A percentile compares a stretch with the other conserved stretches of the same genome.
Evolutionary conservation across 805 yeast species (phyloP).

Genomic region (Limtongia smithiae): DNA sequence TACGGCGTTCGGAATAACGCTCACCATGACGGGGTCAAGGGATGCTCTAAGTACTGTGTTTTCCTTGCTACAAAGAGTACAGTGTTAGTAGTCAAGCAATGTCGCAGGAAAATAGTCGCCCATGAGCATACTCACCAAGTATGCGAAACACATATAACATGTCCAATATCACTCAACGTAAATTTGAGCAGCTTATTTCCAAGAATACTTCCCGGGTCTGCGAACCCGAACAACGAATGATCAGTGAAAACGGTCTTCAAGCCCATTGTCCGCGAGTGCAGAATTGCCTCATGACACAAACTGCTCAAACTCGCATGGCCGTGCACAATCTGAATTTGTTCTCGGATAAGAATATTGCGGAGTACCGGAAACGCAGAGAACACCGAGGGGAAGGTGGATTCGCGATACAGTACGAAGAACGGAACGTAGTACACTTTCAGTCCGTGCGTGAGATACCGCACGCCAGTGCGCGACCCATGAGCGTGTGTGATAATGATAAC

Average conservation of each 20-base stretch:
- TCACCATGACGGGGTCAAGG: slow-evolving; percentile 68
- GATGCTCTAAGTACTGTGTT: slow-evolving; percentile 87
- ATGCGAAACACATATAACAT: slow-evolving; percentile 93
- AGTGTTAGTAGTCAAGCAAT: too few relatives aligned
- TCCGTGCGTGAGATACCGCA: slow-evolving; percentile 82
- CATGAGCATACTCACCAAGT: slow-evolving; percentile 45
- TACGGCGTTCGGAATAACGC: slow-evolving; percentile 98
- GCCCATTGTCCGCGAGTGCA: slow-evolving; percentile 94
- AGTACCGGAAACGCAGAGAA: slow-evolving; percentile 83
- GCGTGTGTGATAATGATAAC: slow-evolving; percentile 77
- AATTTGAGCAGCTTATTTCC: slow-evolving; percentile 85
- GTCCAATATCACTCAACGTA: slow-evolving; percentile 80
- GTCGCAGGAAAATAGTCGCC: background rate
- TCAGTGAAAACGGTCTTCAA: slow-evolving; percentile 88
- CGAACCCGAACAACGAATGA: slow-evolving; percentile 92
- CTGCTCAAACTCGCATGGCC: slow-evolving; percentile 91
- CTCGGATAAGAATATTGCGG: slow-evolving; percentile 81
- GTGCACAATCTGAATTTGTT: slow-evolving; percentile 81
- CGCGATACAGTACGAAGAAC: slow-evolving; percentile 70
- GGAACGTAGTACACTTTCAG: slow-evolving; percentile 91
- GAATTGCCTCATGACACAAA: slow-evolving; percentile 81
- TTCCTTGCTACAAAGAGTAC: slow-evolving; percentile 72
- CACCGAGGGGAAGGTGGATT: slow-evolving; percentile 83
- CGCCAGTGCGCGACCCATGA: slow-evolving; percentile 77
- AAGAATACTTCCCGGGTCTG: slow-evolving; percentile 74